phyloP scores from a whole-genome alignment of 441 rosid genomes.

The Corymbia citriodora region DNA sequence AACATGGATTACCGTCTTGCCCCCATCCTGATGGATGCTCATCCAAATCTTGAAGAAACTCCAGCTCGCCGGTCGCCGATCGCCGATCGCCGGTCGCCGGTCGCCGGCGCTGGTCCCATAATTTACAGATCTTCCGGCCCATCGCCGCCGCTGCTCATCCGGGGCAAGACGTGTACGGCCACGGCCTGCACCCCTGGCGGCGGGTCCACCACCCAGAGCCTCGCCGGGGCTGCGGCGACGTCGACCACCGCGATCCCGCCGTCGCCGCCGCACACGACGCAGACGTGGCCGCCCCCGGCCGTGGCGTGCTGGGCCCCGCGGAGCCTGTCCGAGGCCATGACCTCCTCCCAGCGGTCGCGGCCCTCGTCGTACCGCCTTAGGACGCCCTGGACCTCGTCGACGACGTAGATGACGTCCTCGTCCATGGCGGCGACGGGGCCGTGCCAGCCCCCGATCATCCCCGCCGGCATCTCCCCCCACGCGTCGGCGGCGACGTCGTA shows the following conservation, averaged over 20 bases:
- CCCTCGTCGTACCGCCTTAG: slow-evolving; percentile 26
- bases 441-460: slow-evolving; percentile 53
- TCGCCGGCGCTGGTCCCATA: no score
- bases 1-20: not conserved
- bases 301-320: slow-evolving; percentile 40
- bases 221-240: slow-evolving; percentile 22
- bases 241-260: slow-evolving; percentile 35
- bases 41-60: not conserved
- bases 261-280: slow-evolving; percentile 22
- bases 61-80: not conserved
- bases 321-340: slow-evolving; percentile 22
- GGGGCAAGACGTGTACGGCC: slow-evolving; percentile 43
- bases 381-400: slow-evolving; percentile 36
- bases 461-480: slow-evolving; percentile 48
- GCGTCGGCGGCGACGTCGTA: slow-evolving; percentile 30
- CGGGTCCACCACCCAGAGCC: slow-evolving; percentile 25
- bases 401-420: slow-evolving; percentile 39
- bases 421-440: slow-evolving; percentile 63
- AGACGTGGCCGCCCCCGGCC: slow-evolving; percentile 41
- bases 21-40: not conserved
- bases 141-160: slow-evolving; percentile 28
- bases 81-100: not conserved
- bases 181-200: slow-evolving; percentile 34
- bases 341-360: slow-evolving; percentile 31
- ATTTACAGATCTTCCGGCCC: not conserved